Conservation (phyloP, 78 protist genomes). For the Dictyostelium brefeldianum region DNA sequence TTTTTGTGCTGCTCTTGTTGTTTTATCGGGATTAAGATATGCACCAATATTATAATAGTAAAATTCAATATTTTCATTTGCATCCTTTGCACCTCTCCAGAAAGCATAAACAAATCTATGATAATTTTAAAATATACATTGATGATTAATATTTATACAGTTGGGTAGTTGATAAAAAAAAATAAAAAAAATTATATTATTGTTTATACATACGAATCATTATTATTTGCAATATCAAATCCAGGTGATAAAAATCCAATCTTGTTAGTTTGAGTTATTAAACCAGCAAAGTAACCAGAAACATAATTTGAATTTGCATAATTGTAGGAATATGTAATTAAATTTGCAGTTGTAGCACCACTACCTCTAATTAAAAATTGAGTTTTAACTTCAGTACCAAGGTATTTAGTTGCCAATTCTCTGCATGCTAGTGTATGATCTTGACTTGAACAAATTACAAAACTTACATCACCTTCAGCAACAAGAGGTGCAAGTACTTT, state of each 20-base stretch:
- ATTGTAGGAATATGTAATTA: conserved; percentile 13
- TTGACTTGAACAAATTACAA: conserved; percentile 14
- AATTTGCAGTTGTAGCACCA: not conserved
- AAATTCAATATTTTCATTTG: not conserved
- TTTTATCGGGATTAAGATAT: conserved; percentile 8
- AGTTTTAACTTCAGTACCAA: not conserved
- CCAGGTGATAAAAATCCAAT: conserved; percentile 33
- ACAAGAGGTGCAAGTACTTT: not conserved
- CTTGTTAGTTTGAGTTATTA: not conserved
- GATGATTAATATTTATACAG: no score
- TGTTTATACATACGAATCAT: conserved; percentile 9
- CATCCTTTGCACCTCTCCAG: not conserved
- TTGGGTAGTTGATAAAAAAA: no score
- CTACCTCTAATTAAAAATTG: not conserved
- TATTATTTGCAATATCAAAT: not conserved
- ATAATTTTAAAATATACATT: no score
- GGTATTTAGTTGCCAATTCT: not conserved
- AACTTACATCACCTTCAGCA: not conserved
- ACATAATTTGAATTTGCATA: conserved; percentile 18
- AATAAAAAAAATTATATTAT: no score
- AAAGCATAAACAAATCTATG: not conserved
- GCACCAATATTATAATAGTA: not conserved
- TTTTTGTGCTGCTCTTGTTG: not conserved
- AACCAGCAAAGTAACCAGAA: conserved; percentile 37
- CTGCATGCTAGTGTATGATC: not conserved